phyloP scores from a whole-genome alignment of 2,329 filamentous ascomycete species.

The Elsinoe necatrix region DNA sequence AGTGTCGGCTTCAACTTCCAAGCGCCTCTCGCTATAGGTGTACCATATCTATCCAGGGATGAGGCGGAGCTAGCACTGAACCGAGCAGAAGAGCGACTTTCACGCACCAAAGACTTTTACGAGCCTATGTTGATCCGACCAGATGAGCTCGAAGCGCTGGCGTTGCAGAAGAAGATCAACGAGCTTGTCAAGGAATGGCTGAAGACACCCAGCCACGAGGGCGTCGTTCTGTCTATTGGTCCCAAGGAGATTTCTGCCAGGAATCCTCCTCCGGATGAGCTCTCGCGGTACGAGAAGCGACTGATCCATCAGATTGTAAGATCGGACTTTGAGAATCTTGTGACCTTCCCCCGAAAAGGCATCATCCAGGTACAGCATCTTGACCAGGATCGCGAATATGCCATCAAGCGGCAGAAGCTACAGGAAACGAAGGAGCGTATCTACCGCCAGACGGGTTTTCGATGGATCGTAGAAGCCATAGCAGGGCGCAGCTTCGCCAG shows the following conservation, averaged over 20 bases:
- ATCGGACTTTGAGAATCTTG: conserved; percentile 47
- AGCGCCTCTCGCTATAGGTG: conserved; percentile 46
- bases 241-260: conserved; percentile 20
- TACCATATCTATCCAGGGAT: conserved; percentile 54
- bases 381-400: conserved; percentile 38
- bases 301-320: conserved; percentile 59
- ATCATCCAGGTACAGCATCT: conserved; percentile 36
- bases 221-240: conserved; percentile 30
- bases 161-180: conserved; percentile 43
- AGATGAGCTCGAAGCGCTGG: conserved; percentile 44
- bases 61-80: conserved; percentile 46
- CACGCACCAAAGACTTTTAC: conserved; percentile 31
- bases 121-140: conserved; percentile 43
- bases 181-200: conserved; percentile 42
- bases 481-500: conserved; percentile 31
- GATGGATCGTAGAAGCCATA: conserved; percentile 44
- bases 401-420: conserved; percentile 32
- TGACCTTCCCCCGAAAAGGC: conserved; percentile 35
- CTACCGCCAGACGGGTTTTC: conserved; percentile 39
- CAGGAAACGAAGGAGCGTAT: conserved; percentile 35
- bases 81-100: conserved; percentile 35
- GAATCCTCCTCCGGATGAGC: conserved; percentile 22
- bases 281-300: conserved; percentile 55
- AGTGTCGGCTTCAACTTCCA: conserved; percentile 52
- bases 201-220: conserved; percentile 23